Percentiles rank a stretch among this genome's conserved stretches.
Evolutionary conservation across 1,284 basidiomycete genomes (phyloP).

Genomic region (Tilletia setariae): DNA sequence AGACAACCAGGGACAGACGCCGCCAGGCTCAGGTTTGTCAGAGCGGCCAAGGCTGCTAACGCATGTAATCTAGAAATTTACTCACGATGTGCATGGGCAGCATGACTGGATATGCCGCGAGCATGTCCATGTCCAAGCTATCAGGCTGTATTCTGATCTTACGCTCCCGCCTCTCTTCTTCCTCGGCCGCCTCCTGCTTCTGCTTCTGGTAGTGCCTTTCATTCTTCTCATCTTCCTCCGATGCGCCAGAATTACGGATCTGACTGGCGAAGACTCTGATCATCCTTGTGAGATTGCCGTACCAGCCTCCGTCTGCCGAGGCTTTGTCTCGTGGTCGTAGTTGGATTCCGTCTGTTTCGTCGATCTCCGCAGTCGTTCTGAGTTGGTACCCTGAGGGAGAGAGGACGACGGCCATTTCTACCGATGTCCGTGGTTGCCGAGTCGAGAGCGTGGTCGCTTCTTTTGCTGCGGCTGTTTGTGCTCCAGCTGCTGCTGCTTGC

Average conservation of each 20-base stretch:
- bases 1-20: no score
- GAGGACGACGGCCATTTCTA: neutral
- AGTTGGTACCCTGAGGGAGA: neutral
- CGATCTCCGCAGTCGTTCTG: neutral
- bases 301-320: no score
- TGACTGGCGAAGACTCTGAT: neutral
- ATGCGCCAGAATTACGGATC: neutral
- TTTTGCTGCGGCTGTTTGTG: neutral
- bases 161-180: neutral
- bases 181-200: neutral
- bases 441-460: neutral
- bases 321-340: neutral
- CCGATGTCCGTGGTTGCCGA: neutral
- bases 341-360: neutral
- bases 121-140: neutral
- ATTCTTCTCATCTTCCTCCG: neutral
- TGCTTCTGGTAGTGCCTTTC: no score
- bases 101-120: constrained; percentile 14
- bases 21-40: no score
- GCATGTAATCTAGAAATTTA: no score
- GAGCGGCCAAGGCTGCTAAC: no score
- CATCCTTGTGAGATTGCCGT: neutral
- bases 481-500: neutral
- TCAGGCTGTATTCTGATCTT: neutral
- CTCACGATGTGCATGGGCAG: constrained; percentile 16